phyloP scores from a whole-genome alignment of 306 rosid genomes.

The Abrus pulchellus region DNA sequence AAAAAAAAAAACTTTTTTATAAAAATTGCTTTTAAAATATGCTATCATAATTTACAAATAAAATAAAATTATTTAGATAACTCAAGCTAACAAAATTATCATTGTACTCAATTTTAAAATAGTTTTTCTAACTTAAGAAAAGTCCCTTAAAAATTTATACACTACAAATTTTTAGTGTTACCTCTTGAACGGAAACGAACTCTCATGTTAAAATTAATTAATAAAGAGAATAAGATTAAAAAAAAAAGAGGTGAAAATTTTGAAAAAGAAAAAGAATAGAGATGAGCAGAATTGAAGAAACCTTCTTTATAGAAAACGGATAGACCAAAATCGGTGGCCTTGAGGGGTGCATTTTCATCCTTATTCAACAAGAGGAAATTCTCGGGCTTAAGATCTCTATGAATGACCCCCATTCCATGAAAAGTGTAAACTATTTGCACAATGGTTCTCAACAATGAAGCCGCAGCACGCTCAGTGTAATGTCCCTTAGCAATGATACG shows the following conservation, averaged over 20 bases:
- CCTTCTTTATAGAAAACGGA: conserved; percentile 63
- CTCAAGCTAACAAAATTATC: neutral
- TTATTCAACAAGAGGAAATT: conserved; percentile 58
- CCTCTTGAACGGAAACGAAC: neutral
- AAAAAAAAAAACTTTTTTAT: too few relatives aligned
- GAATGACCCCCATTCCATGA: conserved; percentile 57
- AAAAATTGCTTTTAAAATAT: too few relatives aligned
- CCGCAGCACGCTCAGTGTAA: conserved; percentile 54
- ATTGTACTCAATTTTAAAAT: neutral
- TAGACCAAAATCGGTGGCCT: conserved; percentile 63
- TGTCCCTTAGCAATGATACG: conserved; percentile 53
- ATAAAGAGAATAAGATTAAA: neutral
- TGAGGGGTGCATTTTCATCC: conserved; percentile 57
- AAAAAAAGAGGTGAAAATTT: neutral
- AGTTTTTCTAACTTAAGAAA: too few relatives aligned
- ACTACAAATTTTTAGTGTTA: neutral
- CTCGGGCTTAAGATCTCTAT: conserved; percentile 68
- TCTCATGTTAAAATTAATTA: neutral
- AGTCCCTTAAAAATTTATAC: too few relatives aligned
- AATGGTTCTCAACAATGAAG: conserved; percentile 50
- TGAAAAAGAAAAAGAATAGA: neutral
- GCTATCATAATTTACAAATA: neutral
- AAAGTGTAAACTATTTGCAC: conserved; percentile 48
- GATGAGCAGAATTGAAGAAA: neutral
- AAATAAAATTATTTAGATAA: neutral